Conservation (phyloP, 2,329 filamentous ascomycete species). For the Phaeomoniella chlamydospora region DNA sequence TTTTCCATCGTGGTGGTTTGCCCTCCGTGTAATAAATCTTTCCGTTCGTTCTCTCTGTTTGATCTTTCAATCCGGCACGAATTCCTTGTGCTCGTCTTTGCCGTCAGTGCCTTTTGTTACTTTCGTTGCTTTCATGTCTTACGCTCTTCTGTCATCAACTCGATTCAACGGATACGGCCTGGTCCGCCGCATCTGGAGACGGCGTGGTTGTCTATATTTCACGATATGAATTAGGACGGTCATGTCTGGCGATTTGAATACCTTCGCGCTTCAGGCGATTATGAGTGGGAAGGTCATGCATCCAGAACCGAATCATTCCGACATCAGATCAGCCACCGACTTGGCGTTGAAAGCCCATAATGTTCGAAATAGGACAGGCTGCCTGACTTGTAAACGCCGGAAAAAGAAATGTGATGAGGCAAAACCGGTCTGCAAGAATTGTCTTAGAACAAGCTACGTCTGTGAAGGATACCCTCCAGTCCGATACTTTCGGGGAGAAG, state of each 20-base stretch:
- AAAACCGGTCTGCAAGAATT: constrained; percentile 21
- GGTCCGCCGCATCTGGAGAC: background rate
- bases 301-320: background rate
- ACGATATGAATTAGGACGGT: background rate
- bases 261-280: background rate
- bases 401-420: constrained; percentile 25
- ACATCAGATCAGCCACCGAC: background rate
- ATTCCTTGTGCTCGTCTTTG: too few relatives aligned
- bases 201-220: background rate
- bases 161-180: background rate
- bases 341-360: background rate
- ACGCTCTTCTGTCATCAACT: too few relatives aligned
- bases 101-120: too few relatives aligned
- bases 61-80: too few relatives aligned
- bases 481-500: background rate
- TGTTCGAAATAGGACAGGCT: constrained; percentile 14
- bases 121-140: too few relatives aligned
- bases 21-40: too few relatives aligned
- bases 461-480: background rate
- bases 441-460: constrained; percentile 1
- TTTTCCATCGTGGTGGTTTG: too few relatives aligned
- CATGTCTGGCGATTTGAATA: background rate
- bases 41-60: too few relatives aligned
- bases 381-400: constrained; percentile 16
- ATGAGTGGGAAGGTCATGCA: background rate